Evolutionary conservation across 306 rosid species (phyloP).

Genomic region (Ceratonia siliqua): DNA sequence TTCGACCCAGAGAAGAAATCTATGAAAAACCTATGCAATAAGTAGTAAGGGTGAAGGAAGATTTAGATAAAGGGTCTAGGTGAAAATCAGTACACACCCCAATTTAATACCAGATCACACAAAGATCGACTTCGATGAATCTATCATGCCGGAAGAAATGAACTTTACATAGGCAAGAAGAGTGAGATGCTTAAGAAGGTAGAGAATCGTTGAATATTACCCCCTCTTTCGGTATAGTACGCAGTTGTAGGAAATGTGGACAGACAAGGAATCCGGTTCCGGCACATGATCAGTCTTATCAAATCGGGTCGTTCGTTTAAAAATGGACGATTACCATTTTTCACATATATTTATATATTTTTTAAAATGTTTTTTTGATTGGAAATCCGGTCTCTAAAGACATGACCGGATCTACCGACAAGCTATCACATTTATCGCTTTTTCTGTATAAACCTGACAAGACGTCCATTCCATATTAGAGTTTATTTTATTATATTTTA

Average conservation of each 20-base stretch:
- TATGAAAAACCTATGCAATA: neutral
- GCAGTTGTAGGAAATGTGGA: slow-evolving; percentile 69
- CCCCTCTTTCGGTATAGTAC: slow-evolving; percentile 43
- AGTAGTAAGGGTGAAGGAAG: slow-evolving; percentile 16
- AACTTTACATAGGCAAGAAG: slow-evolving; percentile 14
- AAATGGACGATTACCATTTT: too few species aligned
- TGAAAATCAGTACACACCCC: slow-evolving; percentile 26
- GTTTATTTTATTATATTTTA: slow-evolving; percentile 7
- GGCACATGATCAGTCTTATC: too few species aligned
- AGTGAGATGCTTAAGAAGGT: neutral
- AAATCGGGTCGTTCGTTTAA: too few species aligned
- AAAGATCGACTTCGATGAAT: slow-evolving; percentile 35
- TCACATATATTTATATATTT: too few species aligned
- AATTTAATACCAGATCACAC: slow-evolving; percentile 28
- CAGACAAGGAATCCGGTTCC: too few species aligned
- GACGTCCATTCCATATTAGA: slow-evolving; percentile 40
- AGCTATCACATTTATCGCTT: slow-evolving; percentile 35
- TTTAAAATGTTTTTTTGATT: too few species aligned
- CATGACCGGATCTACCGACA: too few species aligned
- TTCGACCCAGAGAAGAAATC: slow-evolving; percentile 1
- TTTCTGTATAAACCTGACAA: slow-evolving; percentile 50
- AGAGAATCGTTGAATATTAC: slow-evolving; percentile 47
- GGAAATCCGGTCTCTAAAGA: too few species aligned
- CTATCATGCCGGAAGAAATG: neutral
- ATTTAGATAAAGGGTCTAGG: slow-evolving; percentile 32